Conservation (phyloP, 2,329 filamentous ascomycete species). For the Aschersonia sp. region DNA sequence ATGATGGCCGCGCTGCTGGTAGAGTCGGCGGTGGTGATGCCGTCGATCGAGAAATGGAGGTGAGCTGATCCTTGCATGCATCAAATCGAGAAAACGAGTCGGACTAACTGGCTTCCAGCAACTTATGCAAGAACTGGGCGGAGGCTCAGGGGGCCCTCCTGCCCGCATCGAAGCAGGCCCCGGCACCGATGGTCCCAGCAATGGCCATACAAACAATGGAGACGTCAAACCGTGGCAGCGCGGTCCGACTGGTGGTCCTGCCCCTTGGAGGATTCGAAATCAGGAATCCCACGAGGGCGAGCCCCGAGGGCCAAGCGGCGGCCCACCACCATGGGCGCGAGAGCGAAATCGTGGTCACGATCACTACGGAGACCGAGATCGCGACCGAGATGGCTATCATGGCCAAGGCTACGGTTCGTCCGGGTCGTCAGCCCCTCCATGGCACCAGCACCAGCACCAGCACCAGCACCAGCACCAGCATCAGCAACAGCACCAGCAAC, state of each 20-base stretch:
- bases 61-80: constrained; percentile 27
- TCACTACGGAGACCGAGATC: constrained; percentile 15
- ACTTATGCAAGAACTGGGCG: constrained; percentile 95
- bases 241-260: constrained; percentile 67
- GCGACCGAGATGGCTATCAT: constrained; percentile 11
- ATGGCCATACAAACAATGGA: constrained; percentile 32
- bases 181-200: constrained; percentile 20
- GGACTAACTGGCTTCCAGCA: constrained; percentile 42
- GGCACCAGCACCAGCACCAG: constrained; percentile 21
- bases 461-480: neutral
- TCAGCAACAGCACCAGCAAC: neutral
- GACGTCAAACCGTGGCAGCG: constrained; percentile 79
- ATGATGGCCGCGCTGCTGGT: constrained; percentile 48
- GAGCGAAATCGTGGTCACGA: constrained; percentile 39
- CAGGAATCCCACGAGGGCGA: constrained; percentile 35
- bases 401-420: constrained; percentile 9
- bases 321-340: constrained; percentile 45
- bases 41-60: constrained; percentile 89
- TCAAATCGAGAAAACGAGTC: neutral
- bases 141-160: constrained; percentile 51
- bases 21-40: constrained; percentile 65
- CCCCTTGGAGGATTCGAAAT: constrained; percentile 56
- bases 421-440: constrained; percentile 20
- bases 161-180: constrained; percentile 80
- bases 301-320: constrained; percentile 27